Evolutionary conservation across 1,139 yeast genomes (phyloP), one percentile per base, ranked within the genome.

Genomic region (Debaryomyces sp.): DNA sequence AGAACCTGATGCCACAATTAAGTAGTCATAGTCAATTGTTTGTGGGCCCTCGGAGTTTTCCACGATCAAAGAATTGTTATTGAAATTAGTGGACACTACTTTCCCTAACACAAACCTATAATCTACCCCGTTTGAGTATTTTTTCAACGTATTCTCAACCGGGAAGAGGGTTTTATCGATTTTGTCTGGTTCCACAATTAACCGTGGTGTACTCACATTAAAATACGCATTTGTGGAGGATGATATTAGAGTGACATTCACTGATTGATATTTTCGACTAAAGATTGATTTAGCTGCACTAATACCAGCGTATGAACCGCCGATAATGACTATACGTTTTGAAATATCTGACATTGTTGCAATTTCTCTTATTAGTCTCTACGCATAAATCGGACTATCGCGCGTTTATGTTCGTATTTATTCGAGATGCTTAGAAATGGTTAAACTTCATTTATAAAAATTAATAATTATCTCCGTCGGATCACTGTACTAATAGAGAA

Each of bases 231-330:
- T 41, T 12, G 55, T 51, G 12, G 61, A 55, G 10, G 64, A 62
- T 2, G 68, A 52, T 26, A 55, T 46, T 15, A 55, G 12, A 4
- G 48, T 49, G 6, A 62, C 32, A 9, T 50, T 30, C 5, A 39
- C 17, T 17, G 33, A 23, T 3, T 24, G 9, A 17, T 47, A 41
- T 18, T 21, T 22, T 3, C 18, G 18, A 18, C 42, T 50, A 17
- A 58, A 50, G 6, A 63, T 43, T 1, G 55, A 50, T 27, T 61
- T 62, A 7, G 66, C 63, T 4, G 73, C 71, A 6, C 43, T 36
- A 12, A 62, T 51, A 3, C 66, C 77, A 5, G 71, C 73, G 49
- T 55, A 70, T 2, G 74, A 71, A 2, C 69, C 74, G 8, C 77
- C 77, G 17, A 72, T 55, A n/a, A 72, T 64, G 2, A 69, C 65